Evolutionary conservation across 305 asterid species (phyloP), one percentile per base, ranked within the genome.

Genomic region (Rubia tinctorum): DNA sequence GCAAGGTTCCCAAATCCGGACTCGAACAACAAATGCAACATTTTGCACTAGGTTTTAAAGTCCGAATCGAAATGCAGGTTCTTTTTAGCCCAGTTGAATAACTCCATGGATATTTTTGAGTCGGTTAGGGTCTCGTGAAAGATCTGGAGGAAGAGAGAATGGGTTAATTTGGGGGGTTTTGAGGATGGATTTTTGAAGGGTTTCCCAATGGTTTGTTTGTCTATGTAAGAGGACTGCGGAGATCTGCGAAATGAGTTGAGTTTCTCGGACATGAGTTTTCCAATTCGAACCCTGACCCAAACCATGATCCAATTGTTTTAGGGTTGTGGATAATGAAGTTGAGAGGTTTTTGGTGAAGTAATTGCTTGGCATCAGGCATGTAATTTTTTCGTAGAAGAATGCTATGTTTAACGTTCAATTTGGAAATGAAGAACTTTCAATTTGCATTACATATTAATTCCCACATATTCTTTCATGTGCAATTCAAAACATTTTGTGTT

Each of bases 171-270:
- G n/a, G 84, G 89, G 80, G 37, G 83, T 47, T 74, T 84, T 82
- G 80, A 86, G 83, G 73, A 80, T 80, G 71, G 84, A 80, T 40
- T 82, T 84, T 85, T 89, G 86, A 75, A 90, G 89, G 69, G 90
- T 86, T 68, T 77, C 80, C 98, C 98, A 92, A 47, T 69, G 77
- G 75, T 82, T 82, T 78, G 83, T 75, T 75, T 84, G 92, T 60
- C 96, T 82, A 77, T 92, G 98, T 66, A 87, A 74, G 84, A 92
- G 79, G 73, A 91, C 69, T 8, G 84, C 34, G 67, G 93, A 88
- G 56, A 89, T 86, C 72, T 88, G 96, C 62, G 87, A 84, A 70
- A 89, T 74, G 63, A 88, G 34, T 71, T 78, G 97, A 22, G 40
- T 55, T 55, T 70, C 74, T 55, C 25, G 74, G 53, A 34, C 51